phyloP scores from a whole-genome alignment of 768 basidiomycete genomes.

The Filobasidium wieringae region DNA sequence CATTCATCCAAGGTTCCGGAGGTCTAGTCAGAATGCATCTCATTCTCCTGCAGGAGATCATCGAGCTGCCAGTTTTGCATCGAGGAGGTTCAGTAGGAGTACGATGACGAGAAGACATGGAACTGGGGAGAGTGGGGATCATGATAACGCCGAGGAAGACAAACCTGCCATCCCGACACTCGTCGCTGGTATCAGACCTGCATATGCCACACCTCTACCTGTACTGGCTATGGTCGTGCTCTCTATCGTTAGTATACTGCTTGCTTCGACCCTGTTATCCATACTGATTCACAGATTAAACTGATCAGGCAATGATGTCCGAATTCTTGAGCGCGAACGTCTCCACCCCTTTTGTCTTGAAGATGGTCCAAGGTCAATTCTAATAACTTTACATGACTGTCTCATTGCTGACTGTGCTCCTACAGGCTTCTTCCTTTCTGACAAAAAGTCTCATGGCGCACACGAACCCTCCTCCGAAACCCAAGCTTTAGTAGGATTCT shows the following conservation, averaged over 20 bases:
- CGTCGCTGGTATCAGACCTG: constrained; percentile 35
- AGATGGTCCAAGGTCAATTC: constrained; percentile 72
- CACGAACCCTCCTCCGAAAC: constrained; percentile 55
- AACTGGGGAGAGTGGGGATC: not conserved
- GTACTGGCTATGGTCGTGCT: constrained; percentile 78
- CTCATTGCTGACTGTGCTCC: not conserved
- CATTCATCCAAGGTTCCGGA: not conserved
- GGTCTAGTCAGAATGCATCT: not conserved
- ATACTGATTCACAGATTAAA: not conserved
- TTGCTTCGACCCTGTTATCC: not conserved
- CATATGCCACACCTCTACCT: constrained; percentile 61
- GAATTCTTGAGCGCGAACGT: constrained; percentile 91
- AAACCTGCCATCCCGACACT: constrained; percentile 25
- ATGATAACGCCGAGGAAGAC: not conserved
- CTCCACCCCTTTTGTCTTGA: constrained; percentile 78
- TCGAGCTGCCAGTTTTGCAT: too few relatives aligned
- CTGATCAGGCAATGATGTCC: constrained; percentile 75
- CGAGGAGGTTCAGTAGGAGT: not conserved
- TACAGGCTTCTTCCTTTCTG: constrained; percentile 31
- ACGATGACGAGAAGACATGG: not conserved
- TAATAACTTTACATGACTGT: not conserved
- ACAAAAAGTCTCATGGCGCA: constrained; percentile 1
- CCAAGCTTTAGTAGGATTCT: constrained; percentile 76
- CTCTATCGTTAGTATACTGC: constrained; percentile 57
- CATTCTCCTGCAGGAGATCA: too few relatives aligned